These are phyloP conservation scores for Monilinia laxa DNA, from an alignment of 2,329 filamentous ascomycete genomes.

Conservation along the genomic window DNA sequence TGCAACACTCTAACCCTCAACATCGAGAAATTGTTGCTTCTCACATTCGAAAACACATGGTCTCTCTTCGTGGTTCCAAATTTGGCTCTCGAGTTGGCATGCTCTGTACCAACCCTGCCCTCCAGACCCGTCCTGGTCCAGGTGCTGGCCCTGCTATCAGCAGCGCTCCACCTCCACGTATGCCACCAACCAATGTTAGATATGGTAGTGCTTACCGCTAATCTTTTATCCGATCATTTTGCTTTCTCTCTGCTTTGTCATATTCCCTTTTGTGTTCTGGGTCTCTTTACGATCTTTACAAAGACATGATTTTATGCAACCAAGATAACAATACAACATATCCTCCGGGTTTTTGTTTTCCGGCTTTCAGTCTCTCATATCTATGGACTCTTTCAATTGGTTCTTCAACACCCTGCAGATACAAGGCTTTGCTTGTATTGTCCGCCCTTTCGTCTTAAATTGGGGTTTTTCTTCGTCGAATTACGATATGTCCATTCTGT, in stretches of 20 bases:
- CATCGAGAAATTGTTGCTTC: conserved; percentile 91
- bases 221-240: conserved; percentile 32
- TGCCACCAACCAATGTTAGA: conserved; percentile 55
- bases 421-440: conserved; percentile 37
- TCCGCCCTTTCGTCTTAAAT: conserved; percentile 31
- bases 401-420: conserved; percentile 38
- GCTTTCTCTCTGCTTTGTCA: conserved; percentile 32
- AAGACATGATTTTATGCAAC: conserved; percentile 37
- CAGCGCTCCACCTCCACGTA: conserved; percentile 49
- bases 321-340: conserved; percentile 39
- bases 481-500: conserved; percentile 39
- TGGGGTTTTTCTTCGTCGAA: conserved; percentile 31
- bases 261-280: conserved; percentile 36
- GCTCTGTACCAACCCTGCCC: conserved; percentile 94
- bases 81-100: conserved; percentile 98
- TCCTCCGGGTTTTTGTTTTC: conserved; percentile 36
- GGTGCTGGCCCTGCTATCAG: conserved; percentile 67
- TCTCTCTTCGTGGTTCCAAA: conserved; percentile 95
- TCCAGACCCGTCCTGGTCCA: conserved; percentile 84
- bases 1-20: conserved; percentile 81
- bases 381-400: conserved; percentile 39
- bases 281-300: conserved; percentile 39
- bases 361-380: conserved; percentile 40
- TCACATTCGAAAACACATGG: conserved; percentile 99
- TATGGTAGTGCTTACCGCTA: conserved; percentile 60